Percentiles rank a stretch among this genome's conserved stretches.
Evolutionary conservation across 495 filamentous ascomycete species (phyloP).

Genomic region (Clohesyomyces aquaticus): DNA sequence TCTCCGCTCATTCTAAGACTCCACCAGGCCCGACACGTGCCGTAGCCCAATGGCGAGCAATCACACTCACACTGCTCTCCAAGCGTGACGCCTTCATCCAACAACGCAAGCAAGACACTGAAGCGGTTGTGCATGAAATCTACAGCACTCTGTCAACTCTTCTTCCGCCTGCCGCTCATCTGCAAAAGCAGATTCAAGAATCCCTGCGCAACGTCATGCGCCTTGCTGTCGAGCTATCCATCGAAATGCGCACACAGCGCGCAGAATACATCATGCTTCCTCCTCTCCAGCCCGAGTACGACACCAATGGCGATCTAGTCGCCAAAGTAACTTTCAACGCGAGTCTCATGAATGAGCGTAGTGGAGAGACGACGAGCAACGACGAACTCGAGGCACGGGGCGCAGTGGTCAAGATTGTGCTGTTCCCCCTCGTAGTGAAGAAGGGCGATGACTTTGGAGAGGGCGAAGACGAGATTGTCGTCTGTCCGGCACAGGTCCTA

Average conservation of each 20-base stretch:
- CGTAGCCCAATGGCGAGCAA: slow-evolving; percentile 93
- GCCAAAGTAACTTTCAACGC: slow-evolving; percentile 87
- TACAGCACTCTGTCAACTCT: slow-evolving; percentile 75
- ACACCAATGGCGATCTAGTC: slow-evolving; percentile 83
- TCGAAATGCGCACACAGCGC: slow-evolving; percentile 95
- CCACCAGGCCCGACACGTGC: slow-evolving; percentile 62
- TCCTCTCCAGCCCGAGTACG: slow-evolving; percentile 92
- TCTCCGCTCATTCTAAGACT: slow-evolving; percentile 14
- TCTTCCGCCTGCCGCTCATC: slow-evolving; percentile 77
- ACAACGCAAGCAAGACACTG: slow-evolving; percentile 81
- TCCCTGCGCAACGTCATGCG: slow-evolving; percentile 82
- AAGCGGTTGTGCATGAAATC: slow-evolving; percentile 85
- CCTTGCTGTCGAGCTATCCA: slow-evolving; percentile 80
- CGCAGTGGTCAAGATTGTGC: slow-evolving; percentile 83
- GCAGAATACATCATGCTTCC: slow-evolving; percentile 98
- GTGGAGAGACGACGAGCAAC: slow-evolving; percentile 67
- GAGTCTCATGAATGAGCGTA: slow-evolving; percentile 88
- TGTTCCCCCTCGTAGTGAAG: slow-evolving; percentile 94
- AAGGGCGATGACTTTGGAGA: slow-evolving; percentile 86
- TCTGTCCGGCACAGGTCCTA: slow-evolving; percentile 90
- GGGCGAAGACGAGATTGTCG: slow-evolving; percentile 87
- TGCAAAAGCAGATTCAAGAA: slow-evolving; percentile 71
- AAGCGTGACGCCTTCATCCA: slow-evolving; percentile 71
- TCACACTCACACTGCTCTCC: slow-evolving; percentile 85
- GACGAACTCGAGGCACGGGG: slow-evolving; percentile 73